These are phyloP conservation scores for Byssochlamys sp. DNA, from an alignment of 2,329 filamentous ascomycete genomes.

Conservation along the genomic window DNA sequence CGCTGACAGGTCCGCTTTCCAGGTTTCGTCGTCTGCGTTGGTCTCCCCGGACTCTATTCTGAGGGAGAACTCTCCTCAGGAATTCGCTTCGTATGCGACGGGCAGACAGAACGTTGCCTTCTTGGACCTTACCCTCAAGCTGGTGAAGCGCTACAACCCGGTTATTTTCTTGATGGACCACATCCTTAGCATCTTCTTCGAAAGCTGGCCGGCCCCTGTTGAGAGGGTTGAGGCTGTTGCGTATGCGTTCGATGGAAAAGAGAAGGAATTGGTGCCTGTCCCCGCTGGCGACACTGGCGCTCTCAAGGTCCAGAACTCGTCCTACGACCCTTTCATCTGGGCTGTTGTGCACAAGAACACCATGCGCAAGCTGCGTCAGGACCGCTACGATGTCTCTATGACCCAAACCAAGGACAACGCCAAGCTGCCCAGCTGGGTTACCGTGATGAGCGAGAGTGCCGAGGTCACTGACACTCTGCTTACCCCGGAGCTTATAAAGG, in stretches of 20 bases:
- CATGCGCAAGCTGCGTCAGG: constrained; percentile 82
- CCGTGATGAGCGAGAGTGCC: constrained; percentile 92
- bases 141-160: constrained; percentile 83
- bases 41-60: constrained; percentile 53
- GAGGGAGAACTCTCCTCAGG: constrained; percentile 78
- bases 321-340: constrained; percentile 86
- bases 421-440: constrained; percentile 82
- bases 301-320: constrained; percentile 43
- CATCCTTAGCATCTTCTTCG: constrained; percentile 65
- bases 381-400: constrained; percentile 87
- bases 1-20: constrained; percentile 27
- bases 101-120: constrained; percentile 90
- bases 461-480: constrained; percentile 84
- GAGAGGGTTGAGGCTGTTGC: constrained; percentile 68
- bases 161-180: constrained; percentile 57
- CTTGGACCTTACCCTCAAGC: constrained; percentile 69
- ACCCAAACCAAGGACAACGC: constrained; percentile 85
- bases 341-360: constrained; percentile 87
- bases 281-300: constrained; percentile 53
- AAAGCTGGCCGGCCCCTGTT: constrained; percentile 57
- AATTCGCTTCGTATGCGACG: constrained; percentile 79
- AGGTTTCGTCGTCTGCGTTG: constrained; percentile 28
- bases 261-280: constrained; percentile 64
- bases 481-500: constrained; percentile 75
- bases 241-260: constrained; percentile 88